Base-by-base conservation (phyloP, 192 early-diverging fungal genomes). In the Backusella macrospora region DNA sequence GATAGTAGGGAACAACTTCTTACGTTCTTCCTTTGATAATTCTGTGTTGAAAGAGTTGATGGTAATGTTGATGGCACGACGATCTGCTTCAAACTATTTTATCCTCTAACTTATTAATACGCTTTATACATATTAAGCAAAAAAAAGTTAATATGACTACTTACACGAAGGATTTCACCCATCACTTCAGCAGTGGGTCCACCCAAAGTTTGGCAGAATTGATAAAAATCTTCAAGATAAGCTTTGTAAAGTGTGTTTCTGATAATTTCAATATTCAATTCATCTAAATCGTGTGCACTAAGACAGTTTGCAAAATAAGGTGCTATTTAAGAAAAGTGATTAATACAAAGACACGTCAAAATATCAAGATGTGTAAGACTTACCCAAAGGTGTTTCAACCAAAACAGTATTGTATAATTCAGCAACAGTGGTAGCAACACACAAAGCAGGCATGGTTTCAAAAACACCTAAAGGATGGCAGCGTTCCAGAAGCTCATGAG, bases 181-280 rank as follows among this genome's bases (percentile, higher is more conserved):
- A 99, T 99, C 13, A 99, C 90, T 67, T 96, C 92, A 14, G 88
- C 92, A 5, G 98, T 99, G 6, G 91, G 86, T 13, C 91, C 93
- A 62, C 93, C 96, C 21, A 99, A 80, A 3, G 72, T 73, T 69
- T 90, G 86, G 77, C 96, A 96, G 82, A 94, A 99, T 14, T 83
- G 75, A 83, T 97, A 94, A 82, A 99, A 99, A 82, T 99, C 98
- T 83, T 99, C 96, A 74, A 99, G 80, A 72, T 99, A 99, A 14
- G 97, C 96, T 82, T 98, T 98, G 87, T 99, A 96, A 45, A 99
- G 88, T 2, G 96, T 99, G 86, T 99, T 99, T 73, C 98, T 90
- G 79, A 99, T 99, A 69, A 99, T 99, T 79, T 99, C 98, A 86
- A 99, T 99, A 84, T 99, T 99, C 80, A 99, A 88, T 85, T 99